phyloP scores from a whole-genome alignment of 2,329 filamentous ascomycete species.

The Fusarium mundagurra region DNA sequence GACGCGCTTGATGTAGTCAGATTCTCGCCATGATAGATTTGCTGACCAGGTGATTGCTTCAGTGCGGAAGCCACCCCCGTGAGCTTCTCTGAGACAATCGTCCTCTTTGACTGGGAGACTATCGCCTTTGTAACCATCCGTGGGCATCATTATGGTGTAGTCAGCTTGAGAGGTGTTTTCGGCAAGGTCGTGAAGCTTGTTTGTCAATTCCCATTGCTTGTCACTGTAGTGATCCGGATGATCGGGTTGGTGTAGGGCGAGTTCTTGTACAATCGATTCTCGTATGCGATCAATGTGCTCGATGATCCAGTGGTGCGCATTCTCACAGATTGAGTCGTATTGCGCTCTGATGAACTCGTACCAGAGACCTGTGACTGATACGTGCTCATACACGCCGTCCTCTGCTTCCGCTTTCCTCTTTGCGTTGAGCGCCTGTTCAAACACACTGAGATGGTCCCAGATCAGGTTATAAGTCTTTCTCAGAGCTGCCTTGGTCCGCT shows the following conservation, averaged over 20 bases:
- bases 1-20: conserved; percentile 5
- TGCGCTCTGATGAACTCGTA: conserved; percentile 39
- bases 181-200: conserved; percentile 39
- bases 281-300: conserved; percentile 36
- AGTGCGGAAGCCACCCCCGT: background rate
- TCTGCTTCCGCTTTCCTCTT: background rate
- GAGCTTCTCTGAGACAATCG: background rate
- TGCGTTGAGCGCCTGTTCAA: conserved; percentile 41
- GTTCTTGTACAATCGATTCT: conserved; percentile 13
- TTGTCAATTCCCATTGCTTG: conserved; percentile 27
- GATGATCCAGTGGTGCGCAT: conserved; percentile 42
- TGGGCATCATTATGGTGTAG: conserved; percentile 40
- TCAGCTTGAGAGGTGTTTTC: conserved; percentile 39
- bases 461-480: conserved; percentile 44
- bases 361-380: conserved; percentile 38
- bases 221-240: background rate
- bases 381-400: background rate
- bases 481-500: conserved; percentile 25
- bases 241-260: conserved; percentile 1
- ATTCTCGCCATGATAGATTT: background rate
- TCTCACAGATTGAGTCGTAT: conserved; percentile 31
- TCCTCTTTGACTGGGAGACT: conserved; percentile 17
- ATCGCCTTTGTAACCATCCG: conserved; percentile 44
- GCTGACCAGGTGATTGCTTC: conserved; percentile 22
- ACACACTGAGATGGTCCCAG: conserved; percentile 36